These are phyloP conservation scores for Fusarium sp. DNA, from an alignment of 2,329 filamentous ascomycete species.

Conservation along the genomic window DNA sequence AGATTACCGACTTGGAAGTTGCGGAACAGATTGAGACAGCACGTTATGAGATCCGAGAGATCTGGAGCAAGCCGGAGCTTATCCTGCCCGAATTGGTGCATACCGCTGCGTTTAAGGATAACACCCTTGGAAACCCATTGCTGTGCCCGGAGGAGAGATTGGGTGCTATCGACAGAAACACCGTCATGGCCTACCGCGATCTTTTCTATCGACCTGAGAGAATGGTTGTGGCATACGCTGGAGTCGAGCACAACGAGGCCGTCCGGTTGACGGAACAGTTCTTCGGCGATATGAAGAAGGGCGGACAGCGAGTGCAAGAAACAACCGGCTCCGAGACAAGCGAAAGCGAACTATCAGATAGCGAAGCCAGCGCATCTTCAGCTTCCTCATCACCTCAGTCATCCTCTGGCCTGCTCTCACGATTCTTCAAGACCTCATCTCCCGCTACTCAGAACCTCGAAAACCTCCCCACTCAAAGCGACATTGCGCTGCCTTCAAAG, in stretches of 20 bases:
- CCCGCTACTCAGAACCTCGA: slow-evolving; percentile 73
- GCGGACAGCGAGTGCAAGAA: slow-evolving; percentile 62
- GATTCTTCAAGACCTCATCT: slow-evolving; percentile 84
- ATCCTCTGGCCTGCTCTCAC: slow-evolving; percentile 78
- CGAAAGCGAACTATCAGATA: slow-evolving; percentile 53
- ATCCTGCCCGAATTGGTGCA: slow-evolving; percentile 96
- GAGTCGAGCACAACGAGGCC: slow-evolving; percentile 84
- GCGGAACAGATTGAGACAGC: slow-evolving; percentile 89
- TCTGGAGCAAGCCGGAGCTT: slow-evolving; percentile 96
- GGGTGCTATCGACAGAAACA: slow-evolving; percentile 76
- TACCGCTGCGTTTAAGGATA: slow-evolving; percentile 94
- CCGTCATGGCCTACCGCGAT: slow-evolving; percentile 82
- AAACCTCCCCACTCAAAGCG: slow-evolving; percentile 61
- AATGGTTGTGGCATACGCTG: slow-evolving; percentile 95
- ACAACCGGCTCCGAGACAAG: slow-evolving; percentile 71
- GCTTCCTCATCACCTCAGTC: slow-evolving; percentile 59
- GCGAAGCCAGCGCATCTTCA: slow-evolving; percentile 50
- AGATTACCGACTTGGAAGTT: slow-evolving; percentile 89
- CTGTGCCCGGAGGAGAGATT: slow-evolving; percentile 90
- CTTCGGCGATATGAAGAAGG: slow-evolving; percentile 86
- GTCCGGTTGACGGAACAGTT: slow-evolving; percentile 83
- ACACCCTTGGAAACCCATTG: slow-evolving; percentile 93
- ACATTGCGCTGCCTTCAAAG: slow-evolving; percentile 75
- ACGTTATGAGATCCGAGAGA: slow-evolving; percentile 95
- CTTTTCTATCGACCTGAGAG: slow-evolving; percentile 90